Conservation (phyloP, 2,329 filamentous ascomycete species). For the Pseudogymnoascus sp. region DNA sequence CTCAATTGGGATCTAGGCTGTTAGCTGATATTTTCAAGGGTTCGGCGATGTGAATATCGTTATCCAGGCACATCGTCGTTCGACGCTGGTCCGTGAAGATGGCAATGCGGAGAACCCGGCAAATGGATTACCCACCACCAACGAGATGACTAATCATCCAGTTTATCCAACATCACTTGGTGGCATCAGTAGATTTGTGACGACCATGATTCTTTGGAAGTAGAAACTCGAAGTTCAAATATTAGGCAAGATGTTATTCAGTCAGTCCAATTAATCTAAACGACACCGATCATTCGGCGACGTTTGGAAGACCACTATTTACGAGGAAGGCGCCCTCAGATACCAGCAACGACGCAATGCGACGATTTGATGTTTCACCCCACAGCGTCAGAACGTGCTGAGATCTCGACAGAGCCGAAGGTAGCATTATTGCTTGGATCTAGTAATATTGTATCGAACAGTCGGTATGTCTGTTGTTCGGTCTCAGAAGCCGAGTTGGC, state of each 20-base stretch:
- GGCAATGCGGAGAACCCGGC: background rate
- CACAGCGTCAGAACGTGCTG: slow-evolving; percentile 1
- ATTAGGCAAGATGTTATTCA: background rate
- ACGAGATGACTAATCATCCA: background rate
- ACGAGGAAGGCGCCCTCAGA: background rate
- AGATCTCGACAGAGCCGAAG: background rate
- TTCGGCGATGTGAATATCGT: background rate
- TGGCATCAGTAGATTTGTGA: slow-evolving; percentile 4
- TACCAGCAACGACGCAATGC: background rate
- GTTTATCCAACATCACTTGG: background rate
- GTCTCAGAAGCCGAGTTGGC: background rate
- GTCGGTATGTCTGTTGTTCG: background rate
- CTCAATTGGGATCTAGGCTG: background rate
- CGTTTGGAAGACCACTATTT: background rate
- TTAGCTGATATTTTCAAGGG: background rate
- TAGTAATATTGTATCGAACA: background rate
- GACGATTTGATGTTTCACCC: slow-evolving; percentile 6
- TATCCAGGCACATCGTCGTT: background rate
- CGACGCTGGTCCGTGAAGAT: background rate
- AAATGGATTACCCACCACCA: slow-evolving; percentile 1
- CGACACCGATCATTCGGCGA: background rate
- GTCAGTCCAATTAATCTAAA: background rate
- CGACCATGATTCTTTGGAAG: background rate
- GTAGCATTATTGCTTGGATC: background rate
- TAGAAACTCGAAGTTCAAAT: background rate